Evolutionary conservation across 768 basidiomycete species (phyloP), one percentile per base, ranked within the genome.

Genomic region (Trametes sanguinea): DNA sequence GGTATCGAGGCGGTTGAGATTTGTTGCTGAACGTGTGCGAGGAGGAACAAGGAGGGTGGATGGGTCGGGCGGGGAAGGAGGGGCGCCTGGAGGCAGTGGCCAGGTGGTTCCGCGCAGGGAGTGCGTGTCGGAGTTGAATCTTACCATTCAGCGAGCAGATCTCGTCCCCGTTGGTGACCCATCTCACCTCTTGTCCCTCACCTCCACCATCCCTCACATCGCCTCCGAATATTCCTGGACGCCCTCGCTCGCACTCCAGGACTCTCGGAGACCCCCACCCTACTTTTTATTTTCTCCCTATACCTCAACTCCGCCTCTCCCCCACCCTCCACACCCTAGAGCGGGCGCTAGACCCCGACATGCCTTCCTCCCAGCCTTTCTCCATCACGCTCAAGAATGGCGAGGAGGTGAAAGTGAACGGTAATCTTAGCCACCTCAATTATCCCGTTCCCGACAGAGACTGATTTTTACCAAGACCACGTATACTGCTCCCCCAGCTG

Each of bases 401-500:
- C 63, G 90, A 92, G 71, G 83, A 85, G 73, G 88, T 94, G 72
- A 90, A 89, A 85, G 79, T 90, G 60, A 94, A 94, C 78, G 92
- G 92, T 94, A 85, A 80, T 74, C 75, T 54, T 62, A 55, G 57
- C 14, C 56, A 35, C 44, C 30, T 3, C 62, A 60, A 54, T 64
- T 68, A 63, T 54, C 53, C 66, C 65, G 55, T 65, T 50, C 65
- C 61, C 47, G 69, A 76, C 72, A 75, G 29, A 62, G 48, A 45
- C 65, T 68, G 11, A 63, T 81, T 77, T 83, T 75, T 72, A 59
- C 45, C 16, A 69, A 97, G 96, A 98, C 76, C 95, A 98, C 78
- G 95, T 98, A 68, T 98, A 97, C 73, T 94, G 94, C 77, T 94
- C 95, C 35, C 91, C 94, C 33, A 90, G 87, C 63, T 98, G 94